Evolutionary conservation across 306 rosid genomes (phyloP), one percentile per base, ranked within the genome.

Genomic region (Prosopis cineraria): DNA sequence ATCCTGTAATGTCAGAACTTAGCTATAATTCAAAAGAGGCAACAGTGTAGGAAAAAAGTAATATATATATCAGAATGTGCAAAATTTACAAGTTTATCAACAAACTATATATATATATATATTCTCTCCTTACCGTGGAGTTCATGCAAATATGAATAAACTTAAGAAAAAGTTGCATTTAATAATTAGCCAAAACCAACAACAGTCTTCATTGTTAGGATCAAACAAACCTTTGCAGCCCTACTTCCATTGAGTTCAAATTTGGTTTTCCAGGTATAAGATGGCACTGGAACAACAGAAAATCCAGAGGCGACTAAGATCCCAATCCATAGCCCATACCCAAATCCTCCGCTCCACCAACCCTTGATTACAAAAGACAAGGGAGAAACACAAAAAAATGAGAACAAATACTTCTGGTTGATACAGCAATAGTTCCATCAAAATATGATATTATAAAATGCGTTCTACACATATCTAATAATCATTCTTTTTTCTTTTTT

Each of bases 261-360:
- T 29, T 58, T 25, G 65, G 36, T 29, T 58, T 58, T 58, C 65
- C 65, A 58, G 27, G 65, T 58, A 29, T 10, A 14, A 12, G 65
- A 58, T 27, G 65, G 65, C n/a, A 58, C 65, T 27, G 65, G 65
- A 58, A 58, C 65, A 58, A 58, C 65, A 58, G 65, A 58, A 58
- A 58, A 58, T 58, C 65, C 65, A 1, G 65, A 58, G 36, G 65
- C 36, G 10, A 58, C 65, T 58, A 58, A 27, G 65, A 58, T 58
- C n/a, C 65, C 65, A 58, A 58, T 58, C 65, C 65, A 58, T 5
- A 58, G 65, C 65, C 65, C 65, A 58, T 58, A 58, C 7, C 65
- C 65, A 58, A 58, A 58, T 5, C 65, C 65, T 58, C 65, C 65
- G 17, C 65, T 29, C 65, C 65, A 58, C 65, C 65, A 58, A 27